Evolutionary conservation across 805 yeast species (phyloP).

Genomic region (Candida silvicultrix): DNA sequence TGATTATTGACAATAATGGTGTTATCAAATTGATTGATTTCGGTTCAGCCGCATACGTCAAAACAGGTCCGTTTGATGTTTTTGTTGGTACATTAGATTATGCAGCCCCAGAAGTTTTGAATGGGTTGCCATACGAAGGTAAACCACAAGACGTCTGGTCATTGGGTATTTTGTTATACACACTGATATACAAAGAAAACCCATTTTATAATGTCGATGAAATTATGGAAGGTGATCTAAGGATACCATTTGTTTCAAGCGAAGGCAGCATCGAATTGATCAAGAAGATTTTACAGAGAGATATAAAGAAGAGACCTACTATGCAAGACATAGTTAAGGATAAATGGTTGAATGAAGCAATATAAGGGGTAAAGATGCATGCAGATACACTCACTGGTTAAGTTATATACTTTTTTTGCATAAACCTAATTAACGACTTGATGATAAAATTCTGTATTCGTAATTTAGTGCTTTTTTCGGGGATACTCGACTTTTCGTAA

Average conservation of each 20-base stretch:
- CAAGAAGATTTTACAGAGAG: constrained; percentile 59
- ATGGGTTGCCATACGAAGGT: constrained; percentile 86
- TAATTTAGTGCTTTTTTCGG: neutral
- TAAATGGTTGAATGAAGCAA: constrained; percentile 46
- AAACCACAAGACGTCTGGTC: constrained; percentile 98
- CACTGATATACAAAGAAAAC: constrained; percentile 86
- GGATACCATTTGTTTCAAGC: constrained; percentile 59
- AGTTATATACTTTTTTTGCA: neutral
- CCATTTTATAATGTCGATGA: constrained; percentile 96
- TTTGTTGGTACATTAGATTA: constrained; percentile 97
- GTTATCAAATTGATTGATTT: constrained; percentile 84
- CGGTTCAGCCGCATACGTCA: constrained; percentile 89
- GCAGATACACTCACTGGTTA: neutral
- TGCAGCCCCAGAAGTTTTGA: constrained; percentile 94
- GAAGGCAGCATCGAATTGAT: constrained; percentile 58
- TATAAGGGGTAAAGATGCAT: no score
- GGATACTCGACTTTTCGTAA: neutral
- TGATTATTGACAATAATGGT: constrained; percentile 80
- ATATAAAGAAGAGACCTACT: constrained; percentile 61
- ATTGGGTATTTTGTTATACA: constrained; percentile 82
- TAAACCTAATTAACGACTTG: neutral
- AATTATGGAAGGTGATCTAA: constrained; percentile 83
- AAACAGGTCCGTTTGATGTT: constrained; percentile 93
- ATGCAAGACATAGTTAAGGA: constrained; percentile 66
- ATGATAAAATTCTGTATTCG: neutral